Conservation (phyloP, 139 green algal genomes). For the Mychonastes homosphaera region DNA sequence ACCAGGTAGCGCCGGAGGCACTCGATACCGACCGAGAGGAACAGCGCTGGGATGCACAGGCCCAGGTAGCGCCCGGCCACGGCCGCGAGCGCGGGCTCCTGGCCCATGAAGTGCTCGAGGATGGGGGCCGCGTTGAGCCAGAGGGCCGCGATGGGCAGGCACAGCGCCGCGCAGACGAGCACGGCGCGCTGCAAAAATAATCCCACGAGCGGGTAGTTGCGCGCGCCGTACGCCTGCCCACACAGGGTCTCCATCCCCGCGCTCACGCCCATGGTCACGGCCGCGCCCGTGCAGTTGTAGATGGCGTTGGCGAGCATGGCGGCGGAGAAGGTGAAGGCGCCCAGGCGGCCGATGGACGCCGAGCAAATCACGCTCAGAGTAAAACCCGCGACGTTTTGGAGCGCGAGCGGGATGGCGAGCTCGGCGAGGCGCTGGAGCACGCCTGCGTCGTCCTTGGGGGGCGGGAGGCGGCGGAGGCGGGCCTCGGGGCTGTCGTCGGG, state of each 20-base stretch:
- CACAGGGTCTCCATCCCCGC: slow-evolving; percentile 63
- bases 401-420: slow-evolving; percentile 11
- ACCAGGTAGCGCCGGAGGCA: slow-evolving; percentile 35
- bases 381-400: slow-evolving; percentile 22
- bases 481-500: neutral
- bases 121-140: slow-evolving; percentile 26
- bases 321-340: slow-evolving; percentile 22
- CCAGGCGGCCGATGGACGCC: slow-evolving; percentile 24
- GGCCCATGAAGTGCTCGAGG: slow-evolving; percentile 22
- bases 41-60: slow-evolving; percentile 30
- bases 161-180: slow-evolving; percentile 36
- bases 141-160: slow-evolving; percentile 28
- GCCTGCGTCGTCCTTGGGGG: neutral
- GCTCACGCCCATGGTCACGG: slow-evolving; percentile 35
- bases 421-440: slow-evolving; percentile 1
- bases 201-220: slow-evolving; percentile 47
- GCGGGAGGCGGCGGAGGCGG: neutral
- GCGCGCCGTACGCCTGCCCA: slow-evolving; percentile 54
- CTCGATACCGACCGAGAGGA: slow-evolving; percentile 24
- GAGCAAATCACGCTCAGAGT: slow-evolving; percentile 14
- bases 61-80: slow-evolving; percentile 30
- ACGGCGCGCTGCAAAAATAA: slow-evolving; percentile 52
- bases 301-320: slow-evolving; percentile 45
- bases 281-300: slow-evolving; percentile 59
- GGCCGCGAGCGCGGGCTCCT: slow-evolving; percentile 30